phyloP scores from a whole-genome alignment of 139 green algal species.

The Yamagishiella unicocca region DNA sequence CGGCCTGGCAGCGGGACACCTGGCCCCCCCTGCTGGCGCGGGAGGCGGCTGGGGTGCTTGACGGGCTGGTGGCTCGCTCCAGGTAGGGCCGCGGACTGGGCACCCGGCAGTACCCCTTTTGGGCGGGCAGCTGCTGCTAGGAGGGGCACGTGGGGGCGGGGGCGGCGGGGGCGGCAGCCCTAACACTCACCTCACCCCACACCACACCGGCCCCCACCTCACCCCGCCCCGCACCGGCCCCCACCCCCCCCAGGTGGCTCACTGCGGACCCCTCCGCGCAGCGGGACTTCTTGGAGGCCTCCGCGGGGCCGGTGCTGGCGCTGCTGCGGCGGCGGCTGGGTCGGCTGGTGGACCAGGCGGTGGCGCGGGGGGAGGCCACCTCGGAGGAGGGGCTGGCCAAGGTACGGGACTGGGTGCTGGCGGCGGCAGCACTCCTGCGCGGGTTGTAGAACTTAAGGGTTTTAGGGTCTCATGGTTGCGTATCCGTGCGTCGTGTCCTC shows the following conservation, averaged over 20 bases:
- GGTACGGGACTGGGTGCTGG: background rate
- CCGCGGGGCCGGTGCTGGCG: constrained; percentile 14
- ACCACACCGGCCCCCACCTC: background rate
- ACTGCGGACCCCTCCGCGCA: background rate
- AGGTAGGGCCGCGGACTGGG: too few relatives aligned
- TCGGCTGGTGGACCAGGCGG: constrained; percentile 11
- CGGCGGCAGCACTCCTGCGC: too few relatives aligned
- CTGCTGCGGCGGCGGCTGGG: constrained; percentile 25
- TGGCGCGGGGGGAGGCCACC: constrained; percentile 14
- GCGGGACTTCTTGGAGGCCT: background rate
- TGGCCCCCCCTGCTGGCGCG: constrained; percentile 16
- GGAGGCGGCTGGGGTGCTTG: background rate
- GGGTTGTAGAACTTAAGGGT: too few relatives aligned
- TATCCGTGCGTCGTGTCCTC: too few relatives aligned
- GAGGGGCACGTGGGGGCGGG: too few relatives aligned
- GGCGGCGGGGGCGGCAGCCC: too few relatives aligned
- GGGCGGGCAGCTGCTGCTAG: too few relatives aligned
- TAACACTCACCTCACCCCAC: background rate
- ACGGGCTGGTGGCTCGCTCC: constrained; percentile 6
- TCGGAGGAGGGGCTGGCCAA: constrained; percentile 16
- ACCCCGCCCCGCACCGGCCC: background rate
- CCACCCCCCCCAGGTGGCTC: constrained; percentile 19
- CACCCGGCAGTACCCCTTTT: too few relatives aligned
- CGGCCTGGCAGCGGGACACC: constrained; percentile 19
- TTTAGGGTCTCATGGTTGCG: too few relatives aligned